Evolutionary conservation across 345 rosid species (phyloP), one percentile per base, ranked within the genome.

Genomic region (Bruguiera parviflora): DNA sequence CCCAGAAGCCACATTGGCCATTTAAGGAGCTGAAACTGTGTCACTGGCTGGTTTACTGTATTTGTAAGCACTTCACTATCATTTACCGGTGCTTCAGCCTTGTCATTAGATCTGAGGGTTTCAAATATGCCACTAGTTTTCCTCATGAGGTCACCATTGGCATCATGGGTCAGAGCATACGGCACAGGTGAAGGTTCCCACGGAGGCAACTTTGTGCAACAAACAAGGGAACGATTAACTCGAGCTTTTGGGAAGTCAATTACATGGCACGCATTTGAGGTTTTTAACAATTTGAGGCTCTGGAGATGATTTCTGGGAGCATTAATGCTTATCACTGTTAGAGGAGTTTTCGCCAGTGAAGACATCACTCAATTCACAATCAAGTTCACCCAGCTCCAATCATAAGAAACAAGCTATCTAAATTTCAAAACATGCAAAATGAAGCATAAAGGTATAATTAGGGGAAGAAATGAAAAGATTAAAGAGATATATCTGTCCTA

Each of bases 1-100:
- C 97, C 98, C 37, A 94, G 72, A 60, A 91, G 76, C 98, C 98
- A 91, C 80, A 89, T 60, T 22, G 97, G 92, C 98, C 94, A 89
- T 71, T 88, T 88, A 27, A 91, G 85, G 68, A 89, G 76, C 81
- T 88, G 87, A 80, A 72, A 29, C 63, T 79, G 79, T 22, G 61
- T 47, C 2, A 51, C 55, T 58, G 68, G 70, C 57, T 63, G 77
- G 22, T 71, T 66, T 58, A 37, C 74, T 2, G 78, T 47, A 9
- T 72, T 75, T 20, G 76, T 21, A 58, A 33, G 66, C 69, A 77
- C 83, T 71, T 66, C 71, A 10, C 57, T 61, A 22, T 69, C 67
- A 31, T 68, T 53, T 49, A 24, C 65, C 53, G 71, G 71, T 53
- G 82, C 67, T 75, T 85, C 91, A 22, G 78, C 78, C 0, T 49